Base-by-base conservation (phyloP, 148 eudicot species). In the Spergularia bocconei region DNA sequence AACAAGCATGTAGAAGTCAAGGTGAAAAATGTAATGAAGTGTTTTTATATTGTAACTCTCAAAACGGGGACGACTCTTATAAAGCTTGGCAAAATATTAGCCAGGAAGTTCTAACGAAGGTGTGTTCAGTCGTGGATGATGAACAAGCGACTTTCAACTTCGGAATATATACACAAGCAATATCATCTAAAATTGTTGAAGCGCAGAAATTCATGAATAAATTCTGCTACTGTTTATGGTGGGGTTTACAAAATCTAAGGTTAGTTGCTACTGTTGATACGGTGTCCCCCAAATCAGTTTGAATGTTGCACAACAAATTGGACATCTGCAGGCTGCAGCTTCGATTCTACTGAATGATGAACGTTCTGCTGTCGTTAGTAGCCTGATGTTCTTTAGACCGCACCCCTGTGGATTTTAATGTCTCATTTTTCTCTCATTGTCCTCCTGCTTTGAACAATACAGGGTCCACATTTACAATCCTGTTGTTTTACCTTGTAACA, bases 211-310 rank as follows among this genome's bases (percentile, higher is more conserved):
- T 84, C 14, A 53, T 88, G 72, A 80, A 87, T 8, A 96, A 96
- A 75, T 96, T 92, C 68, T 96, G 90, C 77, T 96, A 92, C 83
- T 96, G 99, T 76, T 84, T 96, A 51, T 96, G 99, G 99, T 96
- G 98, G 99, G 99, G 98, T 4, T 82, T 92, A 73, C 99, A 96
- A 85, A 96, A 96, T 81, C 78, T 96, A 72, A 96, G 99, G 99
- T 96, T 15, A 63, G 67, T 63, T 59, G 11, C 44, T 52, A n/a
- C 58, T 17, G 48, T 1, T 23, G 6, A 44, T 44, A 44, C 6
- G 48, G 48, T 6, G 48, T 44, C 48, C 48, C 0, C 48, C 8
- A 44, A 44, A 44, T 44, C 48, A 44, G 3, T 44, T 44, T 6
- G 48, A 44, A 44, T 44, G 48, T 6, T 44, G 10, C 48, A 6